phyloP scores from a whole-genome alignment of 768 basidiomycete species.

The Cystofilobasidium capitatum region DNA sequence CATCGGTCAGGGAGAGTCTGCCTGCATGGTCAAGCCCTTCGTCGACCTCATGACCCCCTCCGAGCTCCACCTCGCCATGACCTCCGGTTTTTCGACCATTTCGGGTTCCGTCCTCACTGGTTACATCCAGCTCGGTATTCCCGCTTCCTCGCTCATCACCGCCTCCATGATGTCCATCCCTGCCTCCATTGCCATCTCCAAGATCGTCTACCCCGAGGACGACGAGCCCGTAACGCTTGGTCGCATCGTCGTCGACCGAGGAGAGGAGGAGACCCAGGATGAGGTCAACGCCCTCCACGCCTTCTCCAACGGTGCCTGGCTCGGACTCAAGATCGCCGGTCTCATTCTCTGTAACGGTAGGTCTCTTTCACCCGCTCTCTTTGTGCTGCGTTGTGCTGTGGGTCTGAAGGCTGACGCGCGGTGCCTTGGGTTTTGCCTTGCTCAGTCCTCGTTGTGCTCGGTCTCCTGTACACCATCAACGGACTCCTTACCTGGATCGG shows the following conservation, averaged over 20 bases:
- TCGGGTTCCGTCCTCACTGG: slow-evolving; percentile 80
- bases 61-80: slow-evolving; percentile 78
- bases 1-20: slow-evolving; percentile 82
- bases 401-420: too few relatives aligned
- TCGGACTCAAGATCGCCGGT: slow-evolving; percentile 76
- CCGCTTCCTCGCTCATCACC: slow-evolving; percentile 40
- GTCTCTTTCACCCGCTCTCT: too few relatives aligned
- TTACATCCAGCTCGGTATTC: slow-evolving; percentile 42
- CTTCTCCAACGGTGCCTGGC: slow-evolving; percentile 72
- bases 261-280: slow-evolving; percentile 47
- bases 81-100: slow-evolving; percentile 62
- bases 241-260: slow-evolving; percentile 67
- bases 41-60: slow-evolving; percentile 73
- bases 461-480: slow-evolving; percentile 71
- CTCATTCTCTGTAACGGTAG: slow-evolving; percentile 59
- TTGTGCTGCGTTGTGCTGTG: too few relatives aligned
- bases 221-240: slow-evolving; percentile 82
- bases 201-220: slow-evolving; percentile 71
- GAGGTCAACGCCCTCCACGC: slow-evolving; percentile 79
- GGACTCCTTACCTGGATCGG: slow-evolving; percentile 58
- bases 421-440: too few relatives aligned
- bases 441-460: slow-evolving; percentile 52
- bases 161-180: slow-evolving; percentile 93
- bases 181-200: slow-evolving; percentile 83
- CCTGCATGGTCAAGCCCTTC: slow-evolving; percentile 74